Conservation (phyloP, 2,329 filamentous ascomycete species). For the Aureobasidium sp. region DNA sequence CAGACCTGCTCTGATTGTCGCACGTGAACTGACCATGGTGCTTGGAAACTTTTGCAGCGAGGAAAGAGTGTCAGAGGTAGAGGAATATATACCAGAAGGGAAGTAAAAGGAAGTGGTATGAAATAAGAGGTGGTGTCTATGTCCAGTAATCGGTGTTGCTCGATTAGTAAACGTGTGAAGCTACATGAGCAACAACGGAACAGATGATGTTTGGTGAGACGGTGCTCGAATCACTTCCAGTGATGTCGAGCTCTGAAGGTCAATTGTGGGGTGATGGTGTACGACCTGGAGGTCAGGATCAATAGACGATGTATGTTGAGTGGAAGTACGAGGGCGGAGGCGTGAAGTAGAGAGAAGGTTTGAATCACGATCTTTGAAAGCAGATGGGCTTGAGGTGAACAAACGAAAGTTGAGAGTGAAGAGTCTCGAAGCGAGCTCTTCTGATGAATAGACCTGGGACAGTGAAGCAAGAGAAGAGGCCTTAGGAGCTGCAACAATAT, state of each 20-base stretch:
- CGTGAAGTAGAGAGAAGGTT: background rate
- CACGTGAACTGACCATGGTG: background rate
- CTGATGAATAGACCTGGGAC: too few relatives aligned
- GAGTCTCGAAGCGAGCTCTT: too few relatives aligned
- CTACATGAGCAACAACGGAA: background rate
- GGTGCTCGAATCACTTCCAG: background rate
- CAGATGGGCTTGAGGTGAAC: too few relatives aligned
- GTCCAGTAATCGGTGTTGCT: background rate
- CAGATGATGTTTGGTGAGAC: background rate
- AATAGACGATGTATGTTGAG: background rate
- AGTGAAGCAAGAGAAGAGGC: too few relatives aligned
- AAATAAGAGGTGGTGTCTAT: background rate
- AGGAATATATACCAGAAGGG: background rate
- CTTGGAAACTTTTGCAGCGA: background rate
- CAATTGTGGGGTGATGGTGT: background rate
- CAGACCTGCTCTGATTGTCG: background rate
- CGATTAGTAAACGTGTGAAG: background rate
- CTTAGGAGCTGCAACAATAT: too few relatives aligned
- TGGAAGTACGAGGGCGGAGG: too few relatives aligned
- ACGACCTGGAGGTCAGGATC: background rate
- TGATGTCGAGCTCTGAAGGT: background rate
- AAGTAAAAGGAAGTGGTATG: background rate
- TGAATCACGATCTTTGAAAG: background rate
- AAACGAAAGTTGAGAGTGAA: too few relatives aligned
- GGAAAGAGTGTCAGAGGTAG: background rate